phyloP scores from a whole-genome alignment of 2,329 filamentous ascomycete genomes.

The Neodidymelliopsis sp. region DNA sequence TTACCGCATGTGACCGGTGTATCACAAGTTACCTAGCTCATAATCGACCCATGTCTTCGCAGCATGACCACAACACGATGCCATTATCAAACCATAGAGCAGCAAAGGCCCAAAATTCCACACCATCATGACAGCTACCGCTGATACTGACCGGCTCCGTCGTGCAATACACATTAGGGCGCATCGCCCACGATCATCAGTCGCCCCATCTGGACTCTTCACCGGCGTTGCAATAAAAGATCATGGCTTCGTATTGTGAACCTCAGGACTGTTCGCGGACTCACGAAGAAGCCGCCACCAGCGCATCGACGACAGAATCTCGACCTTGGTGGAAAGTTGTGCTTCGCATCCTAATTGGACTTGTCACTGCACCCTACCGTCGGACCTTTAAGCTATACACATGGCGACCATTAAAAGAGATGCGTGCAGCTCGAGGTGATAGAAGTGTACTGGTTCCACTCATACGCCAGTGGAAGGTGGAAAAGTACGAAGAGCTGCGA shows the following conservation, averaged over 20 bases:
- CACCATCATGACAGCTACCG: constrained; percentile 11
- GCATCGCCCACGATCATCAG: neutral
- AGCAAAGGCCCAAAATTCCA: neutral
- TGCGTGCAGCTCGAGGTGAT: constrained; percentile 30
- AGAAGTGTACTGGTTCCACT: constrained; percentile 23
- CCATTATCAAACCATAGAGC: constrained; percentile 2
- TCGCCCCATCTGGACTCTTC: constrained; percentile 3
- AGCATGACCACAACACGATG: constrained; percentile 15
- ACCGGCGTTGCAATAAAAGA: neutral
- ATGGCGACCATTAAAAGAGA: constrained; percentile 35
- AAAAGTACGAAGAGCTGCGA: constrained; percentile 39
- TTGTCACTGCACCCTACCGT: constrained; percentile 36
- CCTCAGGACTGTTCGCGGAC: neutral
- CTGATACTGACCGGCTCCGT: neutral
- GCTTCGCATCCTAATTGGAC: constrained; percentile 8
- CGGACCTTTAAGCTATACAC: constrained; percentile 43
- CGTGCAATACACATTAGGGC: constrained; percentile 3
- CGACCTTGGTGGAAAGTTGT: constrained; percentile 3
- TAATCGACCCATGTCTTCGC: constrained; percentile 12
- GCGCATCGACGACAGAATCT: neutral
- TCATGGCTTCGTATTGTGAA: constrained; percentile 6
- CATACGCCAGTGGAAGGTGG: constrained; percentile 34
- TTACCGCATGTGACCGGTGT: constrained; percentile 5
- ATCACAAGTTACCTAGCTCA: constrained; percentile 4
- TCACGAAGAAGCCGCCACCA: neutral